These are phyloP conservation scores for Penicillium verrucosum DNA, from an alignment of 2,329 filamentous ascomycete species.

Conservation along the genomic window DNA sequence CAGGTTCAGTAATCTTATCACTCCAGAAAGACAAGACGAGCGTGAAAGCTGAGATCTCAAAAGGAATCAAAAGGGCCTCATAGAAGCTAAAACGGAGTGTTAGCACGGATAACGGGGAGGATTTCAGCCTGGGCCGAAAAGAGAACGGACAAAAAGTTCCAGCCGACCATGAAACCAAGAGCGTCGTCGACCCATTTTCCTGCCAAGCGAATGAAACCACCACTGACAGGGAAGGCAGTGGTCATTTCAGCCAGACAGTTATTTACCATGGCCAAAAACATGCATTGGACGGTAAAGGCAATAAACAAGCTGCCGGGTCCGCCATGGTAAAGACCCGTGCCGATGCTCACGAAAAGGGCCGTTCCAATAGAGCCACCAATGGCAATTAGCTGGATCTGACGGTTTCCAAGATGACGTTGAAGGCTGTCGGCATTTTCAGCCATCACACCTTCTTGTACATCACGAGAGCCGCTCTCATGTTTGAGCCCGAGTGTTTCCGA, in stretches of 20 bases:
- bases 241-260: constrained; percentile 47
- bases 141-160: constrained; percentile 45
- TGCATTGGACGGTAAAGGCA: constrained; percentile 32
- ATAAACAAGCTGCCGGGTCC: constrained; percentile 40
- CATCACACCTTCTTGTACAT: constrained; percentile 27
- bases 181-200: constrained; percentile 48
- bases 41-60: constrained; percentile 44
- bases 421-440: constrained; percentile 25
- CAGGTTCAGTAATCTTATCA: constrained; percentile 23
- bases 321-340: constrained; percentile 36
- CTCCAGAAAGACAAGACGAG: constrained; percentile 43
- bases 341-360: constrained; percentile 41
- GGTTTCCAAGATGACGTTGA: constrained; percentile 24
- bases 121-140: neutral
- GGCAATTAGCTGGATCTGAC: constrained; percentile 33
- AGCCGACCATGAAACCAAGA: constrained; percentile 45
- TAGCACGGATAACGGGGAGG: neutral
- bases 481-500: constrained; percentile 13
- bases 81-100: constrained; percentile 32
- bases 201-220: constrained; percentile 42
- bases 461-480: constrained; percentile 10
- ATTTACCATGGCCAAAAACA: constrained; percentile 37
- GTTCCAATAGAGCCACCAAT: constrained; percentile 43
- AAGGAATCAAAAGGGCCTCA: constrained; percentile 39
- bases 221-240: constrained; percentile 42